Conservation (phyloP, 2,329 filamentous ascomycete species). For the Cladophialophora carrionii region DNA sequence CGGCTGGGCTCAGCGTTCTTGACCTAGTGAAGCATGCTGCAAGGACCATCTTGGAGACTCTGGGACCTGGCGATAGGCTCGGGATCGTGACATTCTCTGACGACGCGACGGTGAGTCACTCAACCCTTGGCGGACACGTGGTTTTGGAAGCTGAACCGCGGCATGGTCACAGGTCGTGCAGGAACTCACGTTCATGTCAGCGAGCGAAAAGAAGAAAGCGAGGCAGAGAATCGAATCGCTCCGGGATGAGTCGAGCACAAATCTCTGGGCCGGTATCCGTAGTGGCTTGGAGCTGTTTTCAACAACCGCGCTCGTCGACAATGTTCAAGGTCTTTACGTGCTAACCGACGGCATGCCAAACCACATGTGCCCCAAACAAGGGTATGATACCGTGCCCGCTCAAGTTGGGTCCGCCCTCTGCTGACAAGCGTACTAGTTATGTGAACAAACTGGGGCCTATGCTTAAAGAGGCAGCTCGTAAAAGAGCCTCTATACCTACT, state of each 20-base stretch:
- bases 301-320: constrained; percentile 38
- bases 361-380: constrained; percentile 56
- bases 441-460: constrained; percentile 56
- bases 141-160: no score
- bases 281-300: constrained; percentile 57
- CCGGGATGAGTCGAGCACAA: constrained; percentile 50
- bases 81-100: constrained; percentile 61
- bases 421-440: constrained; percentile 43
- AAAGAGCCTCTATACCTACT: constrained; percentile 46
- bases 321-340: constrained; percentile 43
- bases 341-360: constrained; percentile 54
- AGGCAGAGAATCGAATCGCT: constrained; percentile 53
- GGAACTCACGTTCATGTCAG: constrained; percentile 54
- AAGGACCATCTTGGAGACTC: constrained; percentile 60
- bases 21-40: constrained; percentile 65
- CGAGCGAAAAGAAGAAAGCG: constrained; percentile 51
- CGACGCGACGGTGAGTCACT: constrained; percentile 42
- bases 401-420: neutral
- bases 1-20: constrained; percentile 58
- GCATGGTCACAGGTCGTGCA: constrained; percentile 45
- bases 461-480: constrained; percentile 41
- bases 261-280: constrained; percentile 62
- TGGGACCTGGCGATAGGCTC: constrained; percentile 59
- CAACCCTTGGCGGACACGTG: neutral
- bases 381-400: constrained; percentile 37